A percentile compares a stretch with the other conserved stretches of the same genome.
Evolutionary conservation across 2,329 filamentous ascomycete species (phyloP).

Genomic region (Alternaria postmessia): DNA sequence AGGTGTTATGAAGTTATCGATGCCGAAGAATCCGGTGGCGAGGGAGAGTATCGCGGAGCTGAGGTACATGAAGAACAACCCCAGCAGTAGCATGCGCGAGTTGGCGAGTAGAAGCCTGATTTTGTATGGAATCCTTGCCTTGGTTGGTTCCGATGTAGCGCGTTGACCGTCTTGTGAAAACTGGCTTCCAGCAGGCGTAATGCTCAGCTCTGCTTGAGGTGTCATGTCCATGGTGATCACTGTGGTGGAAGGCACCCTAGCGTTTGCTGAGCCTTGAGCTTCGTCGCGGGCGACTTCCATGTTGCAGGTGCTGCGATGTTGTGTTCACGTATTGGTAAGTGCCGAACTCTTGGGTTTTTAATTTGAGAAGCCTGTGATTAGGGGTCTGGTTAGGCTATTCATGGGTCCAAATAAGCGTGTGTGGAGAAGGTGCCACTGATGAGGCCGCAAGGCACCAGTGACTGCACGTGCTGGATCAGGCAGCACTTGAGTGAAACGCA

Average conservation of each 20-base stretch:
- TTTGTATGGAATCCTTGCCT: neutral
- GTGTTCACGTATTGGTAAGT: neutral
- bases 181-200: neutral
- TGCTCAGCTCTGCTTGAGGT: neutral
- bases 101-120: constrained; percentile 4
- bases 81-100: constrained; percentile 15
- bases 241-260: neutral
- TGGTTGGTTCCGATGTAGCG: neutral
- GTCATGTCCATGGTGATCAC: neutral
- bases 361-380: neutral
- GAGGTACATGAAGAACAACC: constrained; percentile 17
- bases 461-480: constrained; percentile 4
- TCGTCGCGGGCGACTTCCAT: neutral
- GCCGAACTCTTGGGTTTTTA: neutral
- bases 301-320: neutral
- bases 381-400: neutral
- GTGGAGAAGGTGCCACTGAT: neutral
- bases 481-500: neutral
- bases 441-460: neutral
- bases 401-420: neutral
- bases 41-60: constrained; percentile 14
- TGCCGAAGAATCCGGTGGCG: constrained; percentile 6
- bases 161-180: neutral
- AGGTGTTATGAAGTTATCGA: constrained; percentile 8
- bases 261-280: neutral